Evolutionary conservation across 2,329 filamentous ascomycete species (phyloP).

Genomic region (Gliomastix tumulicola): DNA sequence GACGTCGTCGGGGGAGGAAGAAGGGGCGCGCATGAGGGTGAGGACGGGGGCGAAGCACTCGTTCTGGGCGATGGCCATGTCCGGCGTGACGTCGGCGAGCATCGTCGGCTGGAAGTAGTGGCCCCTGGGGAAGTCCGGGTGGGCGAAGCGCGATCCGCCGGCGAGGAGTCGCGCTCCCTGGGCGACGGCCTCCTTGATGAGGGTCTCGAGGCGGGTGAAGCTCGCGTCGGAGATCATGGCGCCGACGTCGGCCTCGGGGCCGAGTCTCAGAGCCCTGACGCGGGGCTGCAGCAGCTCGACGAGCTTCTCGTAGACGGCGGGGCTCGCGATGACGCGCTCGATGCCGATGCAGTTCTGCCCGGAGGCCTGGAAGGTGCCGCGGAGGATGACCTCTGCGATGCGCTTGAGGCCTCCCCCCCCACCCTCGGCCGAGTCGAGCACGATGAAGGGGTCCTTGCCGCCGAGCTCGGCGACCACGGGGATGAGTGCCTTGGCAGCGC

Average conservation of each 20-base stretch:
- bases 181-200: slow-evolving; percentile 71
- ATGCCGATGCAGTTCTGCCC: slow-evolving; percentile 98
- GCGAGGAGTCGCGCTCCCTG: slow-evolving; percentile 75
- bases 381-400: slow-evolving; percentile 76
- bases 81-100: slow-evolving; percentile 77
- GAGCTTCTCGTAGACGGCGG: slow-evolving; percentile 68
- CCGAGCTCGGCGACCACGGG: slow-evolving; percentile 88
- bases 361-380: slow-evolving; percentile 89
- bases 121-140: slow-evolving; percentile 68
- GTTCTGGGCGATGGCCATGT: slow-evolving; percentile 81
- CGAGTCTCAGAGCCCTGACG: slow-evolving; percentile 68
- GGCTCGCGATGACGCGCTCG: slow-evolving; percentile 80
- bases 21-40: slow-evolving; percentile 68
- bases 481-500: slow-evolving; percentile 78
- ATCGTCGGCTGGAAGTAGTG: slow-evolving; percentile 93
- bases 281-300: slow-evolving; percentile 64
- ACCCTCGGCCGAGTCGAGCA: slow-evolving; percentile 68
- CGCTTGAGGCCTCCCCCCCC: slow-evolving; percentile 67
- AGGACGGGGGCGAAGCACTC: slow-evolving; percentile 94
- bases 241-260: slow-evolving; percentile 75
- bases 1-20: slow-evolving; percentile 53
- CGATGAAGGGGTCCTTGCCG: slow-evolving; percentile 86
- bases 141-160: slow-evolving; percentile 65
- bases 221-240: slow-evolving; percentile 77
- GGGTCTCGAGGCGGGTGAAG: slow-evolving; percentile 68